Conservation (phyloP, 257 asterid genomes). For the Schizonepeta tenuifolia region DNA sequence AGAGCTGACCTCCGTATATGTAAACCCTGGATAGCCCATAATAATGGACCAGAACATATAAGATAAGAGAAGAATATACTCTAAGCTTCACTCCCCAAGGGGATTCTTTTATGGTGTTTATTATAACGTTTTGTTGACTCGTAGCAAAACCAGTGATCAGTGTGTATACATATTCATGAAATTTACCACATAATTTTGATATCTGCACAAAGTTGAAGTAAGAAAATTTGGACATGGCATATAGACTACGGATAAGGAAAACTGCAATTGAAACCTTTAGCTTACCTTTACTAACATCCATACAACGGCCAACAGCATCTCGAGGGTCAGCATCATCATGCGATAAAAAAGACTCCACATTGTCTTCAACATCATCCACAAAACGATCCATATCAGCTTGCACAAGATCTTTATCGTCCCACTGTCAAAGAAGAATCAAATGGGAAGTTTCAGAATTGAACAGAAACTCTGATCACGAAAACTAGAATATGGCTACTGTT, state of each 20-base stretch:
- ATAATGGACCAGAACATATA: conserved; percentile 30
- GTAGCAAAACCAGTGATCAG: background rate
- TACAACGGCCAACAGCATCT: conserved; percentile 84
- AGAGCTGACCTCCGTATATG: conserved; percentile 71
- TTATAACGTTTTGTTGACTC: background rate
- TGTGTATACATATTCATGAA: too few species aligned
- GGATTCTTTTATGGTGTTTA: background rate
- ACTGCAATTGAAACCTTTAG: conserved; percentile 5
- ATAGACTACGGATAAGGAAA: too few species aligned
- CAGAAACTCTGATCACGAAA: conserved; percentile 14
- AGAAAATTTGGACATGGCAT: background rate
- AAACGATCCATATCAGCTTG: conserved; percentile 97
- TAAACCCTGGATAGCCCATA: conserved; percentile 59
- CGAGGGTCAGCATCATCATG: conserved; percentile 93
- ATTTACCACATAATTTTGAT: background rate
- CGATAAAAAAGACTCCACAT: conserved; percentile 89
- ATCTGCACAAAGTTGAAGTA: background rate
- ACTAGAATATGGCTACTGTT: conserved; percentile 12
- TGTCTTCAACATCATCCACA: conserved; percentile 97
- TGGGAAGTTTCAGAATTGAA: conserved; percentile 32
- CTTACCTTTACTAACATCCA: conserved; percentile 92
- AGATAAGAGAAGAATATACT: background rate
- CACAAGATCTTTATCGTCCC: conserved; percentile 96
- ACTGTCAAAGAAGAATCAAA: conserved; percentile 56
- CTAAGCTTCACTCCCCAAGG: background rate